Evolutionary conservation across 495 filamentous ascomycete species (phyloP), one percentile per base, ranked within the genome.

Genomic region (Aspergillus funiculosus): DNA sequence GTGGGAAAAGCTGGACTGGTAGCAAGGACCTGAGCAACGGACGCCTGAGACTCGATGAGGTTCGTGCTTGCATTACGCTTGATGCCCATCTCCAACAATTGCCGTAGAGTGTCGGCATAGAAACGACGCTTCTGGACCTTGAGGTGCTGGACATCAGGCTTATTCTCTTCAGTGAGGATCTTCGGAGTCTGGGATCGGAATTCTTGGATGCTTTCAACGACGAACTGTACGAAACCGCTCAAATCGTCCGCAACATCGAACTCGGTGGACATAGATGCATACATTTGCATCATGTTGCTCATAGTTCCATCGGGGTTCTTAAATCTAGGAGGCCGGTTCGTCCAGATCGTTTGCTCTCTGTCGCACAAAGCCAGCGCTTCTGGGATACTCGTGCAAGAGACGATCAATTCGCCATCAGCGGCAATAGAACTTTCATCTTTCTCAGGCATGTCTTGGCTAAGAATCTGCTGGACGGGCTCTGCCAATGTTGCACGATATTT

Each of bases 41-140:
- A 81, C 24, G 74, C 71, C 64, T 99, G 94, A 29, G 78, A 77
- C 24, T 75, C 74, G 6, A 96, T 73, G 32, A 80, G 59, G 50
- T 81, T 79, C 21, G 72, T 76, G 47, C 83, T 78, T 15, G 91
- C 70, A 58, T 89, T 95, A 10, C 80, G 79, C 53, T 83, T 83
- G 45, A 97, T 78, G 14, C 94, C 94, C 89, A 97, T 95, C 18
- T 83, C 76, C 17, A 87, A 80, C 2, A 96, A 64, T 5, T 75
- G 76, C 56, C 85, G 87, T 43, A 99, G 67, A 0, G 85, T 87
- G 51, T 97, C 91, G 0, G 86, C 82, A 51, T 91, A 92, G 10
- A 95, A 78, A 52, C 85, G 89, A n/a, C 87, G 81, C 65, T 99
- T 99, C 43, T 86, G 75, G 0, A 79, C 78, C 67, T 95, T 95